These are phyloP conservation scores for Sclerotinia glacialis DNA, from an alignment of 2,329 filamentous ascomycete species.

Conservation along the genomic window DNA sequence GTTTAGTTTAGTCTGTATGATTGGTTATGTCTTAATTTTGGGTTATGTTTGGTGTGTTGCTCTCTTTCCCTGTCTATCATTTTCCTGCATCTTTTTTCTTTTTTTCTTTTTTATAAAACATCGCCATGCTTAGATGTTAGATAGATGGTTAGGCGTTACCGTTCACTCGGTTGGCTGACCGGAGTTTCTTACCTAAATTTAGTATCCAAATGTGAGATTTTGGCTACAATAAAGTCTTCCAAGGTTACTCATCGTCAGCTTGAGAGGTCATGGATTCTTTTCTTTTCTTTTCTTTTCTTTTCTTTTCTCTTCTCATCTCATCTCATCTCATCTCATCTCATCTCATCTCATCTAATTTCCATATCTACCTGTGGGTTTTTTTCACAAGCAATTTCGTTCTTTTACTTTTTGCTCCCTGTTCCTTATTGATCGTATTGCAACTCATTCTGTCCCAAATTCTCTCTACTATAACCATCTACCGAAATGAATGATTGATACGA, in stretches of 20 bases:
- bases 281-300: no score
- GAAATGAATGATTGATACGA: background rate
- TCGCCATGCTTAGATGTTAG: background rate
- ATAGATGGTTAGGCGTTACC: background rate
- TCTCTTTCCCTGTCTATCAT: background rate
- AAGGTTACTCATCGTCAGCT: constrained; percentile 8
- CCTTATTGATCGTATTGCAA: background rate
- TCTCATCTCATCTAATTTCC: background rate
- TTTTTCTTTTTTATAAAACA: background rate
- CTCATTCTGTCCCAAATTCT: background rate
- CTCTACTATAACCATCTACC: background rate
- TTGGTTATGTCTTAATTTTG: background rate
- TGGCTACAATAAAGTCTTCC: constrained; percentile 10
- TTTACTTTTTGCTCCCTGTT: background rate
- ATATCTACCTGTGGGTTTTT: background rate
- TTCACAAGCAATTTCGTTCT: background rate
- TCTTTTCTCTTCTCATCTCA: background rate
- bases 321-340: background rate
- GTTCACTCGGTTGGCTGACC: background rate
- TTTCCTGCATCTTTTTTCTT: background rate
- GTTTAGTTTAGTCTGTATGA: background rate
- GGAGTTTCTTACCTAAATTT: constrained; percentile 3
- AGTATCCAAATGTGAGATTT: background rate
- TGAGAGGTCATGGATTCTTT: background rate
- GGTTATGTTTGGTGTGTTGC: constrained; percentile 3